Percentiles rank a stretch among this genome's conserved stretches.
phyloP scores from a whole-genome alignment of 2,329 filamentous ascomycete species.

The Talaromyces sp. region DNA sequence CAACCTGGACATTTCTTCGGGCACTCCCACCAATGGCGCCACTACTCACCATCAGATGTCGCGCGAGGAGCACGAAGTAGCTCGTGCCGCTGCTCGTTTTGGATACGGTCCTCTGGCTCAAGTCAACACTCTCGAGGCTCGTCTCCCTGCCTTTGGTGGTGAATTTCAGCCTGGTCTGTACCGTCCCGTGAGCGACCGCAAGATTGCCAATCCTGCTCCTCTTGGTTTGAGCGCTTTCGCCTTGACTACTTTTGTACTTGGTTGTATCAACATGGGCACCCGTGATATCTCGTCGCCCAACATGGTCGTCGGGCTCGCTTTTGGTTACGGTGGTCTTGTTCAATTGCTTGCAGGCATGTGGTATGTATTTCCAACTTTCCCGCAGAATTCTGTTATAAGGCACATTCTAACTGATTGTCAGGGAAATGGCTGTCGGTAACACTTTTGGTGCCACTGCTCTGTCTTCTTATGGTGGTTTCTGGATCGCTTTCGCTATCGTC shows the following conservation, averaged over 20 bases:
- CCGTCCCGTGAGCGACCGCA: conserved; percentile 59
- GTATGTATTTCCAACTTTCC: conserved; percentile 43
- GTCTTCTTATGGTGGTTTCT: conserved; percentile 79
- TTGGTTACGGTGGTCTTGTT: conserved; percentile 71
- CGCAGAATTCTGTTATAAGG: background rate
- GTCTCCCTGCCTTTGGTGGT: conserved; percentile 61
- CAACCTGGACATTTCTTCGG: background rate
- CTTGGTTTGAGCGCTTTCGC: conserved; percentile 74
- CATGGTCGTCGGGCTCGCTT: conserved; percentile 64
- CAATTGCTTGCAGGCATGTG: conserved; percentile 83
- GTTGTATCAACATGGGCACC: conserved; percentile 64
- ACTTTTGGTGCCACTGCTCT: conserved; percentile 79
- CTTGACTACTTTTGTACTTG: conserved; percentile 75
- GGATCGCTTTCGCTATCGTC: conserved; percentile 69
- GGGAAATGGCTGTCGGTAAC: conserved; percentile 84
- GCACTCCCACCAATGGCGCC: conserved; percentile 12
- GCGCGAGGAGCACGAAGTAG: conserved; percentile 41
- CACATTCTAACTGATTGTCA: conserved; percentile 27
- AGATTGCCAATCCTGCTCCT: conserved; percentile 74
- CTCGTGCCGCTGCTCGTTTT: conserved; percentile 43
- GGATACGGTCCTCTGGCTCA: conserved; percentile 50
- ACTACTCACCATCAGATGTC: conserved; percentile 33
- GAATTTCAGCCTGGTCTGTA: conserved; percentile 68
- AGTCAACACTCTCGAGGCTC: conserved; percentile 41
- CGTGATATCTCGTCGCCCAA: conserved; percentile 57